phyloP scores from a whole-genome alignment of 257 asterid species.

The Buddleja alternifolia region DNA sequence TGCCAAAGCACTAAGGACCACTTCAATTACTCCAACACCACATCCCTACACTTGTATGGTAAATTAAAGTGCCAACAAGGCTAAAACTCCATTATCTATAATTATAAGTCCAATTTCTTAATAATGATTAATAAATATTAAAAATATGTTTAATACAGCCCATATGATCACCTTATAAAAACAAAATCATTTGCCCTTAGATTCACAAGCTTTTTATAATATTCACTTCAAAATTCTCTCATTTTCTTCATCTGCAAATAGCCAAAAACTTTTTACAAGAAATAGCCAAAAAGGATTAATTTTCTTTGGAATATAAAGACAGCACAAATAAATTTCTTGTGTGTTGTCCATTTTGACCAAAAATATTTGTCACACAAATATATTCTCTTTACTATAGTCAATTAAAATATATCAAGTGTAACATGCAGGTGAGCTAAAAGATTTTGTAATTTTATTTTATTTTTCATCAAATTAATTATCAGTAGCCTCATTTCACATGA shows the following conservation, averaged over 20 bases:
- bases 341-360: too few relatives aligned
- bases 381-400: too few relatives aligned
- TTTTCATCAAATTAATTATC: too few relatives aligned
- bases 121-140: neutral
- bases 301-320: too few relatives aligned
- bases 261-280: too few relatives aligned
- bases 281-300: too few relatives aligned
- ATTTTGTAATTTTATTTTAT: too few relatives aligned
- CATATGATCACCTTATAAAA: neutral
- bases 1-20: conserved; percentile 21
- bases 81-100: neutral
- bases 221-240: neutral
- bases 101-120: neutral
- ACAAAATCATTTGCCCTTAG: neutral
- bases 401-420: neutral
- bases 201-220: too few relatives aligned
- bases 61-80: conserved; percentile 33
- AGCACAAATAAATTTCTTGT: too few relatives aligned
- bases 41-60: conserved; percentile 37
- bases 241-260: neutral
- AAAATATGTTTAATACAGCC: neutral
- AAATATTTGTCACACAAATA: neutral
- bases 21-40: conserved; percentile 24
- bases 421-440: conserved; percentile 11
- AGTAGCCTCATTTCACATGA: too few relatives aligned